Conservation (phyloP, 768 basidiomycete species). For the Boletus coccyginus region DNA sequence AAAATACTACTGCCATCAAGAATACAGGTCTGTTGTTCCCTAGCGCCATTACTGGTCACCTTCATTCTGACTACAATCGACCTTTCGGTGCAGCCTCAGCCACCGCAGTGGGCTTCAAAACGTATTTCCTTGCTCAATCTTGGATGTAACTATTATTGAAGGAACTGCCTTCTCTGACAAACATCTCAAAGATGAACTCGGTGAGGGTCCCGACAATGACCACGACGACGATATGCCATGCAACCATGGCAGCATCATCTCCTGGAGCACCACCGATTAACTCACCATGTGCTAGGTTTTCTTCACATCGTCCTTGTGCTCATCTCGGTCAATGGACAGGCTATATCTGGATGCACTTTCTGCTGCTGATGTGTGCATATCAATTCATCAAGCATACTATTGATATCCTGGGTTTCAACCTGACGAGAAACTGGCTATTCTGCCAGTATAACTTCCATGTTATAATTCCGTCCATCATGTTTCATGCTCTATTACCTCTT, state of each 20-base stretch:
- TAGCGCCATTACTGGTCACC: background rate
- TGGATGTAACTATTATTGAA: constrained; percentile 62
- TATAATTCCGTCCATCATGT: too few relatives aligned
- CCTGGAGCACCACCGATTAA: constrained; percentile 69
- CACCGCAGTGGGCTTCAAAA: constrained; percentile 61
- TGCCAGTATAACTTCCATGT: too few relatives aligned
- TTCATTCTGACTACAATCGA: background rate
- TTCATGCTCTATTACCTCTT: too few relatives aligned
- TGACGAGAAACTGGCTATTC: too few relatives aligned
- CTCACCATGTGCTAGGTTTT: constrained; percentile 62
- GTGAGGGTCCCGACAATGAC: constrained; percentile 45
- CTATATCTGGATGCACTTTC: constrained; percentile 64
- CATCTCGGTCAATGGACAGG: constrained; percentile 77
- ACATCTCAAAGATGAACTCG: constrained; percentile 47
- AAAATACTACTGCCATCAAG: constrained; percentile 55
- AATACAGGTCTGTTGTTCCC: constrained; percentile 55
- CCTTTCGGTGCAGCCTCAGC: too few relatives aligned
- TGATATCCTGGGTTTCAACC: too few relatives aligned
- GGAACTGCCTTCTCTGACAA: constrained; percentile 52
- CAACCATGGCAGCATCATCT: constrained; percentile 66
- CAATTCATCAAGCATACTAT: too few relatives aligned
- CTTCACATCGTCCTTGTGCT: constrained; percentile 80
- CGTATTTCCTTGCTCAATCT: constrained; percentile 77
- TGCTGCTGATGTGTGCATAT: too few relatives aligned
- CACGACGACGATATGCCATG: constrained; percentile 49